Conservation (phyloP, 2,329 filamentous ascomycete genomes). For the Aspergillus pseudoglaucus region DNA sequence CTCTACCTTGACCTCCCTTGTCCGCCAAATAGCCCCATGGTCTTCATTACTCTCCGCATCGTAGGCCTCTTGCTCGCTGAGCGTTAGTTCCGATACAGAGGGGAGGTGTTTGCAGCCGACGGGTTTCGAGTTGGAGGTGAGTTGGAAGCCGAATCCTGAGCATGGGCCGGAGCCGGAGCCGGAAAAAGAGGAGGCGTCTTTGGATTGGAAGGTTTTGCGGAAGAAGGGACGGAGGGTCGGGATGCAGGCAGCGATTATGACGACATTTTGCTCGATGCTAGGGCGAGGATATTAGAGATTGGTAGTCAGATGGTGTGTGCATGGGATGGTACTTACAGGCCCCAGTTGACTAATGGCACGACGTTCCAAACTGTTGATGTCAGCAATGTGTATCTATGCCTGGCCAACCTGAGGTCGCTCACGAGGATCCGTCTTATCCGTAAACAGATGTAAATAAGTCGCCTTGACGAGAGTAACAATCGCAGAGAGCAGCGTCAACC, state of each 20-base stretch:
- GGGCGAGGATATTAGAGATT: background rate
- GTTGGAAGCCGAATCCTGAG: background rate
- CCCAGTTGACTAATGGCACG: slow-evolving; percentile 14
- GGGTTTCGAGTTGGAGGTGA: slow-evolving; percentile 2
- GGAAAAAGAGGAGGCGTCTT: background rate
- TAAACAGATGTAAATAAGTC: slow-evolving; percentile 19
- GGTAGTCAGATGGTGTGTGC: no score
- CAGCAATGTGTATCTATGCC: background rate
- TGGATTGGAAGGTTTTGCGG: slow-evolving; percentile 12
- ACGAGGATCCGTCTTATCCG: slow-evolving; percentile 17
- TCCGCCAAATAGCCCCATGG: slow-evolving; percentile 7
- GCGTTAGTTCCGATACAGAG: slow-evolving; percentile 6
- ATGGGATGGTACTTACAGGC: slow-evolving; percentile 13
- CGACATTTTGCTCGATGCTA: slow-evolving; percentile 23
- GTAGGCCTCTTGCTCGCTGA: background rate
- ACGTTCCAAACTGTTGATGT: slow-evolving; percentile 8
- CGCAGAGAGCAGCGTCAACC: slow-evolving; percentile 20
- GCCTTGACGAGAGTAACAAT: slow-evolving; percentile 23
- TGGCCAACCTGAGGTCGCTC: slow-evolving; percentile 1
- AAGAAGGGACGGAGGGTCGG: slow-evolving; percentile 22
- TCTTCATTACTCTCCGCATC: slow-evolving; percentile 3
- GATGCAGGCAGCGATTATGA: slow-evolving; percentile 23
- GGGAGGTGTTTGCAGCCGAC: background rate
- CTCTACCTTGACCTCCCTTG: slow-evolving; percentile 1
- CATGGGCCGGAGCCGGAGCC: background rate